Evolutionary conservation across 805 yeast species (phyloP).

Genomic region (Starmerella bombicola): DNA sequence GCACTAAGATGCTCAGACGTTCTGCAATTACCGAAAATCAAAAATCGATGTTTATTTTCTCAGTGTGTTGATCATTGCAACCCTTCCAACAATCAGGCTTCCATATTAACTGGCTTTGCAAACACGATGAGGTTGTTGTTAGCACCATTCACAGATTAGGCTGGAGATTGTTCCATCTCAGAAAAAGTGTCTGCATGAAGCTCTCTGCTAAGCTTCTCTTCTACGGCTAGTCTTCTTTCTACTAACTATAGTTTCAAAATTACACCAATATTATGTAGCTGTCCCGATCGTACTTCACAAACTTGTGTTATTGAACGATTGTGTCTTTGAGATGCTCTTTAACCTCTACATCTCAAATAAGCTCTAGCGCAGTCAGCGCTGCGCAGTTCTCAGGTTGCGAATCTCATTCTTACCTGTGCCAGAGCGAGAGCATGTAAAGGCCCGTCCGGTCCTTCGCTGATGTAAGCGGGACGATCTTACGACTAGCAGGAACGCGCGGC

Average conservation of each 20-base stretch:
- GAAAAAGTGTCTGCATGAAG: conserved; percentile 28
- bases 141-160: conserved; percentile 52
- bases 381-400: too few species aligned
- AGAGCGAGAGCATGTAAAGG: too few species aligned
- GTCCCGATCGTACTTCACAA: conserved; percentile 47
- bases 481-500: too few species aligned
- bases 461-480: too few species aligned
- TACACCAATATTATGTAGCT: conserved; percentile 30
- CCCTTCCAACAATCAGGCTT: conserved; percentile 53
- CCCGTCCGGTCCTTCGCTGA: too few species aligned
- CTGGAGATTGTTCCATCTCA: conserved; percentile 39
- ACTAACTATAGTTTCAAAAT: conserved; percentile 30
- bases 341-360: too few species aligned
- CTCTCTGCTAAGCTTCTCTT: conserved; percentile 18
- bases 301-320: conserved; percentile 48
- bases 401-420: too few species aligned
- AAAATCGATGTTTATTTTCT: conserved; percentile 22
- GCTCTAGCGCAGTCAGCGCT: too few species aligned
- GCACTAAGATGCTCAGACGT: conserved; percentile 46
- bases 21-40: conserved; percentile 41
- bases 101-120: conserved; percentile 56
- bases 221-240: conserved; percentile 19
- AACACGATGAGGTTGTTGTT: conserved; percentile 44
- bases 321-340: too few species aligned
- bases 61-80: conserved; percentile 37